These are phyloP conservation scores for Citropsis articulata DNA, from an alignment of 345 rosid species.

Conservation along the genomic window DNA sequence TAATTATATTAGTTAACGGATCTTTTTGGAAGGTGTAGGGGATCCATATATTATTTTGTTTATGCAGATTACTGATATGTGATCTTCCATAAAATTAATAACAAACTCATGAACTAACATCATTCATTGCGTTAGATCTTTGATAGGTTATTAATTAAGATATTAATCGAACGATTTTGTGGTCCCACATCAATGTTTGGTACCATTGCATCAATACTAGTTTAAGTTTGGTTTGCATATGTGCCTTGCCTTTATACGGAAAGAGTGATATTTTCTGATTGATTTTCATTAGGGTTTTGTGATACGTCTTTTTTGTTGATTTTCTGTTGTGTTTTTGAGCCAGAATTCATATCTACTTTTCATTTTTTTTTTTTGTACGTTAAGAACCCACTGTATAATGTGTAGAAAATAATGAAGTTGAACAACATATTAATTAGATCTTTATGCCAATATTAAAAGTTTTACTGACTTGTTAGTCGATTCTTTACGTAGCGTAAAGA, in stretches of 20 bases:
- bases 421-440: no score
- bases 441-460: no score
- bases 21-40: neutral
- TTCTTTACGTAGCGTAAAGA: no score
- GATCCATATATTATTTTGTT: neutral
- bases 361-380: no score
- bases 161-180: no score
- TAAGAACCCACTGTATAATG: rapidly evolving
- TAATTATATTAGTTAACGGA: neutral
- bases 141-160: neutral
- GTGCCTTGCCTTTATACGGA: no score
- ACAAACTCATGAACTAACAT: neutral
- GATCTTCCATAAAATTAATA: neutral
- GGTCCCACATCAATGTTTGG: neutral
- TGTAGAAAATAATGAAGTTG: no score
- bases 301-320: neutral
- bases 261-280: neutral
- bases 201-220: neutral
- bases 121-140: neutral
- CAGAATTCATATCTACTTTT: no score
- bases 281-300: neutral
- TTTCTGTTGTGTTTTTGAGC: no score
- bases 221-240: neutral
- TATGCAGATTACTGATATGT: neutral
- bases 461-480: no score